Percentiles rank a stretch among this genome's conserved stretches.
Evolutionary conservation across 2,329 filamentous ascomycete genomes (phyloP).

Genomic region (Ilyonectria mors-panacis): DNA sequence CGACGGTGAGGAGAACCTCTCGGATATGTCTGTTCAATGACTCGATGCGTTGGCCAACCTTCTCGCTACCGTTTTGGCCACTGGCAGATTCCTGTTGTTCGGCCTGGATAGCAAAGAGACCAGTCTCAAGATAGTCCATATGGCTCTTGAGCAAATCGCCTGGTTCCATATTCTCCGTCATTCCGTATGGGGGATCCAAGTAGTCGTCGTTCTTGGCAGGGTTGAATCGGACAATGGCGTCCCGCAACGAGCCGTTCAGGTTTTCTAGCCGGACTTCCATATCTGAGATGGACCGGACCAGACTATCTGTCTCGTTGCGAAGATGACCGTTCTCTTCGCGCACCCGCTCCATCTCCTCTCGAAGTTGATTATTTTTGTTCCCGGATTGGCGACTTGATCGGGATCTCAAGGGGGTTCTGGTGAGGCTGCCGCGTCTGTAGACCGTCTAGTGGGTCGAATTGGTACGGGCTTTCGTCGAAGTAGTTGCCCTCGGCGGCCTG

Average conservation of each 20-base stretch:
- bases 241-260: slow-evolving; percentile 76
- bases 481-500: slow-evolving; percentile 70
- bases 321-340: slow-evolving; percentile 63
- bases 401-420: slow-evolving; percentile 68
- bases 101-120: slow-evolving; percentile 72
- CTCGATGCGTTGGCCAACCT: slow-evolving; percentile 69
- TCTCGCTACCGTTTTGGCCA: slow-evolving; percentile 49
- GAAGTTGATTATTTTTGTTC: slow-evolving; percentile 67
- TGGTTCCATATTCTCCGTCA: slow-evolving; percentile 54
- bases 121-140: slow-evolving; percentile 79
- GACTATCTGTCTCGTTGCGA: slow-evolving; percentile 50
- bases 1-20: slow-evolving; percentile 66
- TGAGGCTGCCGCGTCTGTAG: slow-evolving; percentile 48
- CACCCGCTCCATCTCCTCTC: slow-evolving; percentile 62
- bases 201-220: slow-evolving; percentile 67
- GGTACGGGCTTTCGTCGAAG: slow-evolving; percentile 83
- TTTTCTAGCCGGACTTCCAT: slow-evolving; percentile 77
- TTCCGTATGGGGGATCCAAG: slow-evolving; percentile 57
- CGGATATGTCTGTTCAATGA: slow-evolving; percentile 76
- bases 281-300: slow-evolving; percentile 67
- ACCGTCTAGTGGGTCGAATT: slow-evolving; percentile 74
- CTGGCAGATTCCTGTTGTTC: slow-evolving; percentile 64
- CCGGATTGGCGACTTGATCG: slow-evolving; percentile 70
- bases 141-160: slow-evolving; percentile 68
- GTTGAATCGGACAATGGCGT: slow-evolving; percentile 76